Conservation (phyloP, 495 filamentous ascomycete species). For the Neurospora sp. region DNA sequence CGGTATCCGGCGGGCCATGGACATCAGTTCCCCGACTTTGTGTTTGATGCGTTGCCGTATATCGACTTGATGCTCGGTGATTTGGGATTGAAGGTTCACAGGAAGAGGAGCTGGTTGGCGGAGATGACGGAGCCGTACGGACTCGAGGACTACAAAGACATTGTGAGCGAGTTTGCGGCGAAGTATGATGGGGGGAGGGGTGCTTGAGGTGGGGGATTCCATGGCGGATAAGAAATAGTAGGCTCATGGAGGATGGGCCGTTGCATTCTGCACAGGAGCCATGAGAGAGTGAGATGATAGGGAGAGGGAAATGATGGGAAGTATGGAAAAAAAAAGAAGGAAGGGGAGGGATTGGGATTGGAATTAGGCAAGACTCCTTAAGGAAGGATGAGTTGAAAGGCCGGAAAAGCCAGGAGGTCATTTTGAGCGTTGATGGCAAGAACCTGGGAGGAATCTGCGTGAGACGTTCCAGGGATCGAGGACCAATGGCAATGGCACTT, state of each 20-base stretch:
- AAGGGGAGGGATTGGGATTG: neutral
- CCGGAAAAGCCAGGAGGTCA: neutral
- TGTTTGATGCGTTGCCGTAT: slow-evolving; percentile 72
- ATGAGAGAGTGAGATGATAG: neutral
- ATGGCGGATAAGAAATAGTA: neutral
- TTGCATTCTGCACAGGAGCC: neutral
- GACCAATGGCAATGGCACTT: too few relatives aligned
- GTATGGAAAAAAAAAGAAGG: neutral
- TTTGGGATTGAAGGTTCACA: slow-evolving; percentile 41
- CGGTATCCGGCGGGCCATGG: slow-evolving; percentile 58
- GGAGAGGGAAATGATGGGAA: neutral
- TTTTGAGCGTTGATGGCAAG: neutral
- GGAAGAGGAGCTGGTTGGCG: slow-evolving; percentile 34
- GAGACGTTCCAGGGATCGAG: too few relatives aligned
- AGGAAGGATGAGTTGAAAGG: neutral
- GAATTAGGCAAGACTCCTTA: neutral
- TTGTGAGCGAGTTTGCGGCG: slow-evolving; percentile 47
- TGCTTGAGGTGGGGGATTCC: neutral
- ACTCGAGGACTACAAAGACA: slow-evolving; percentile 47
- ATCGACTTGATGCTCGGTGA: slow-evolving; percentile 60
- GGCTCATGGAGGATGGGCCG: neutral
- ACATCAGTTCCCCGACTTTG: slow-evolving; percentile 54
- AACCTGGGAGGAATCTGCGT: neutral
- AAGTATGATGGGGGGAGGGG: neutral
- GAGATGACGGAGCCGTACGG: slow-evolving; percentile 48